A percentile compares a stretch with the other conserved stretches of the same genome.
These are phyloP conservation scores for Deakozyma indianensis DNA, from an alignment of 805 yeast species.

Conservation along the genomic window DNA sequence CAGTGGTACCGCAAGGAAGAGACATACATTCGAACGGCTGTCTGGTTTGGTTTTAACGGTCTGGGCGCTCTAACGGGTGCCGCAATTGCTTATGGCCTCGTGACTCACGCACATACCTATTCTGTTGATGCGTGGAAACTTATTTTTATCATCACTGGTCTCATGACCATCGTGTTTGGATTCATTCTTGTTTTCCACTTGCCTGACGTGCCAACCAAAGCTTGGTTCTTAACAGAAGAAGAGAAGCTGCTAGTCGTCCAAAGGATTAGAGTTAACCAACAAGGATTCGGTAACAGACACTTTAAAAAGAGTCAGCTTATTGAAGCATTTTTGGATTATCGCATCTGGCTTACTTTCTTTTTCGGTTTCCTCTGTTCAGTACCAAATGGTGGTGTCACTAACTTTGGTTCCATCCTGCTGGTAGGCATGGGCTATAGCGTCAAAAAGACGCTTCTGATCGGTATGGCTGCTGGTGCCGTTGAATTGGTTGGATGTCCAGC, in stretches of 20 bases:
- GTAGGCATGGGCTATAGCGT: conserved; percentile 30
- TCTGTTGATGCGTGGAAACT: conserved; percentile 42
- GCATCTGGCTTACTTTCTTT: conserved; percentile 33
- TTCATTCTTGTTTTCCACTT: conserved; percentile 31
- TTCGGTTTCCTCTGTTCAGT: conserved; percentile 28
- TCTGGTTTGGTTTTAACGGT: conserved; percentile 21
- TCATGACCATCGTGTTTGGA: conserved; percentile 40
- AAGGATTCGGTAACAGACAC: conserved; percentile 41
- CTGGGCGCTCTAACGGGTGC: conserved; percentile 12
- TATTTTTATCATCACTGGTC: conserved; percentile 45
- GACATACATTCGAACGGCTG: conserved; percentile 38
- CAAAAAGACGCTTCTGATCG: conserved; percentile 28
- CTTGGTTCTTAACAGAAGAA: conserved; percentile 22
- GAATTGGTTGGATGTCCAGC: conserved; percentile 15
- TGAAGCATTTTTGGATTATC: conserved; percentile 36
- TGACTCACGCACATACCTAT: conserved; percentile 4
- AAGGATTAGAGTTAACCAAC: conserved; percentile 39
- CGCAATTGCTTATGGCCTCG: conserved; percentile 13
- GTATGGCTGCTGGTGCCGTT: conserved; percentile 31
- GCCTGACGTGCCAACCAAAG: conserved; percentile 38
- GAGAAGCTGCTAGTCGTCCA: conserved; percentile 36
- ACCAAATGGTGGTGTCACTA: conserved; percentile 43
- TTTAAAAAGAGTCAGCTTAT: conserved; percentile 41
- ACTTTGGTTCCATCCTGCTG: conserved; percentile 32
- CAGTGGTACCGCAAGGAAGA: conserved; percentile 39